A percentile compares a stretch with the other conserved stretches of the same genome.
Conservation (phyloP, 139 green algal genomes). For the Pleodorina starrii region DNA sequence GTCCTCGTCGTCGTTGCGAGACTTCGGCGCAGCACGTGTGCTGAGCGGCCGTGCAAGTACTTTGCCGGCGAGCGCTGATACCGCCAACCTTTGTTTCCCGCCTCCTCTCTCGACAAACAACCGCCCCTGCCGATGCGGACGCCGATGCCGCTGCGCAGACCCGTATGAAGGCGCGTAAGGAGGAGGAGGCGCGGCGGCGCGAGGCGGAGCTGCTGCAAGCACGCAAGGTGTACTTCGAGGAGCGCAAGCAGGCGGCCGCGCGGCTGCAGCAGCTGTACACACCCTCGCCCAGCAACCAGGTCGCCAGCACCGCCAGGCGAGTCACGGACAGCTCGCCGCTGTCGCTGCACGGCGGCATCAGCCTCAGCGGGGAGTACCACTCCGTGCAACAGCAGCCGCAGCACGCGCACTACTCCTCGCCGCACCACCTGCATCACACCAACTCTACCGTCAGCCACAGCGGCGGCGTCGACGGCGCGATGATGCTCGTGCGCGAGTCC, state of each 20-base stretch:
- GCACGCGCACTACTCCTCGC: constrained; percentile 11
- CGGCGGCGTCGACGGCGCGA: neutral
- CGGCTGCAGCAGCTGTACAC: constrained; percentile 46
- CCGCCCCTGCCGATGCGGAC: too few relatives aligned
- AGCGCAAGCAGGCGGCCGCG: constrained; percentile 55
- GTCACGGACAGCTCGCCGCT: neutral
- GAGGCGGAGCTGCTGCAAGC: constrained; percentile 66
- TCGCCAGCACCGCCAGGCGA: constrained; percentile 1
- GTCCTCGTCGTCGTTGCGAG: too few relatives aligned
- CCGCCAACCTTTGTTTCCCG: too few relatives aligned
- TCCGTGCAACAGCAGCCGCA: neutral
- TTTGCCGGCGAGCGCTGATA: too few relatives aligned
- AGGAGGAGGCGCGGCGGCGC: constrained; percentile 57
- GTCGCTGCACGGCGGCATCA: neutral
- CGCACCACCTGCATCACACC: neutral
- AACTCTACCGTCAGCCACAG: neutral
- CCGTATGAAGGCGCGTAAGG: constrained; percentile 50
- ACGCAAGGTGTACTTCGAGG: constrained; percentile 66
- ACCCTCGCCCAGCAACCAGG: constrained; percentile 22
- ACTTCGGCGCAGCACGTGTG: too few relatives aligned
- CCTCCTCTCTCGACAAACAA: too few relatives aligned
- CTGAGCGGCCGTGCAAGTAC: too few relatives aligned
- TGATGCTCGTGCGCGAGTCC: neutral
- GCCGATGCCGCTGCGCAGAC: too few relatives aligned
- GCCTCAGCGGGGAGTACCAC: neutral